A percentile compares a stretch with the other conserved stretches of the same genome.
These are phyloP conservation scores for Boletellus deceptivus DNA, from an alignment of 1,284 basidiomycete genomes.

Conservation along the genomic window DNA sequence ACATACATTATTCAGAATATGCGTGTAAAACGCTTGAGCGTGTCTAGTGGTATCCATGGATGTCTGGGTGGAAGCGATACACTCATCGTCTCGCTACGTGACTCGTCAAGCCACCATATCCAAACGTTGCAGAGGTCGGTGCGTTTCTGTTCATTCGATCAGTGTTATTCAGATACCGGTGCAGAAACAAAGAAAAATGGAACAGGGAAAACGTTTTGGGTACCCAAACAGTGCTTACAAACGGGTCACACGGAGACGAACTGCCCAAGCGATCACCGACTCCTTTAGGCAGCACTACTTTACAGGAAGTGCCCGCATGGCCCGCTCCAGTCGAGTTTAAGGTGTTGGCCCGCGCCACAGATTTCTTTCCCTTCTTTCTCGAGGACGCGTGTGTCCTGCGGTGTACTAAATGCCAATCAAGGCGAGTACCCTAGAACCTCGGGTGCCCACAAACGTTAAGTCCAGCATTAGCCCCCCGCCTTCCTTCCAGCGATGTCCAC, in stretches of 20 bases:
- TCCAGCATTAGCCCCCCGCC: conserved; percentile 40
- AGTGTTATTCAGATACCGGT: conserved; percentile 4
- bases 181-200: conserved; percentile 34
- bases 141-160: background rate
- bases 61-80: conserved; percentile 55
- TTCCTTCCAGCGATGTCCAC: conserved; percentile 43
- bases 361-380: conserved; percentile 54
- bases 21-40: conserved; percentile 37
- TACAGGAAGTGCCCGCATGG: conserved; percentile 40
- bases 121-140: conserved; percentile 28
- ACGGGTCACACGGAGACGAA: background rate
- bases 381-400: conserved; percentile 44
- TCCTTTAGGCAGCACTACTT: conserved; percentile 23
- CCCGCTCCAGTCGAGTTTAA: conserved; percentile 40
- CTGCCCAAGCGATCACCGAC: background rate
- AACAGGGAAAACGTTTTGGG: conserved; percentile 21
- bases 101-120: conserved; percentile 34
- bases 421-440: conserved; percentile 36
- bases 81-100: conserved; percentile 47
- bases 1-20: conserved; percentile 52
- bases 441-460: background rate
- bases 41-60: conserved; percentile 38
- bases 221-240: background rate
- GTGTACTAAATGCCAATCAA: conserved; percentile 52
- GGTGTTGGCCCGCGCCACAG: conserved; percentile 50